Conservation (phyloP, 208 protist genomes). For the Acanthamoeba sp. region DNA sequence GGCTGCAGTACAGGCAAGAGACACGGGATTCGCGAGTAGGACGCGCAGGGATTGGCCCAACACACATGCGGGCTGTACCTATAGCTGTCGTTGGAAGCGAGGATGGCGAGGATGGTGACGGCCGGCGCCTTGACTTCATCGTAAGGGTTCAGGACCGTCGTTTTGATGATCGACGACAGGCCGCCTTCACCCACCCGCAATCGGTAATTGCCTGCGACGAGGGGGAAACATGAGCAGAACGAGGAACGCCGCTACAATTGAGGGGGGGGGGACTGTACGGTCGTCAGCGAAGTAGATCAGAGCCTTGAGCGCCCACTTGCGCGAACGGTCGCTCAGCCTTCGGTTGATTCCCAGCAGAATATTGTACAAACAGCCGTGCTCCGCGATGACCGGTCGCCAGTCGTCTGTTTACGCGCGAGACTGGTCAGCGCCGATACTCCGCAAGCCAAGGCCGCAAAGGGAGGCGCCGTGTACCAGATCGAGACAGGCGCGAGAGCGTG, state of each 20-base stretch:
- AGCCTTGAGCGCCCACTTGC: conserved; percentile 16
- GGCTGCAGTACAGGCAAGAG: neutral
- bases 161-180: conserved; percentile 41
- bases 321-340: conserved; percentile 11
- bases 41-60: too few species aligned
- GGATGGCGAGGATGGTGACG: conserved; percentile 33
- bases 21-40: too few species aligned
- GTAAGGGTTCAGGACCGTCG: neutral
- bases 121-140: conserved; percentile 43
- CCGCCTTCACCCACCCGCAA: conserved; percentile 44
- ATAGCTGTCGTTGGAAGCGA: conserved; percentile 50
- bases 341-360: neutral
- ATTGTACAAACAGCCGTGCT: conserved; percentile 7
- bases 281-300: conserved; percentile 22
- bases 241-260: neutral
- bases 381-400: neutral
- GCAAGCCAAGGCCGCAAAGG: neutral
- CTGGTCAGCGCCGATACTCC: neutral
- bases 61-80: neutral
- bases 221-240: neutral
- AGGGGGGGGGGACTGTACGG: neutral
- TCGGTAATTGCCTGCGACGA: neutral
- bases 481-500: neutral
- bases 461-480: neutral
- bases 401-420: neutral